A percentile compares a stretch with the other conserved stretches of the same genome.
These are phyloP conservation scores for Drechslerella coelobrocha DNA, from an alignment of 2,329 filamentous ascomycete genomes.

Conservation along the genomic window DNA sequence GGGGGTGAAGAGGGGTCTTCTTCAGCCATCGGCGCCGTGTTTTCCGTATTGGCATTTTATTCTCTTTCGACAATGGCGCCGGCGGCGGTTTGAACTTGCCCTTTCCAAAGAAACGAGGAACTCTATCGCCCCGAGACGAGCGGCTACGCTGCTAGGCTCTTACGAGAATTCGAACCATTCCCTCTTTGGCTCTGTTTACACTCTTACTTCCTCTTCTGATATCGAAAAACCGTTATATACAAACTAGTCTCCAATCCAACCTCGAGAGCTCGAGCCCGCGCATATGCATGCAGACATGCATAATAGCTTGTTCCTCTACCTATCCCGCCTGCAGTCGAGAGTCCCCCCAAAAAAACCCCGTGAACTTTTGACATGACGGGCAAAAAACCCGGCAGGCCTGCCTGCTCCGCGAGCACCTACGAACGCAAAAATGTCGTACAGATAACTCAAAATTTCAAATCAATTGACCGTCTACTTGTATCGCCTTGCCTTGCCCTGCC, in stretches of 20 bases:
- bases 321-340: background rate
- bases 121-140: background rate
- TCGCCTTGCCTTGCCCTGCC: background rate
- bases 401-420: slow-evolving; percentile 8
- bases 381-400: slow-evolving; percentile 13
- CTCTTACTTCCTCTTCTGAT: background rate
- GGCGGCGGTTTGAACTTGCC: no score
- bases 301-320: background rate
- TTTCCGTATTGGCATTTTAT: slow-evolving; percentile 46
- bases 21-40: slow-evolving; percentile 33
- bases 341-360: slow-evolving; percentile 6
- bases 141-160: background rate
- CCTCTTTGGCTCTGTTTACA: background rate
- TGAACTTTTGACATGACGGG: slow-evolving; percentile 2
- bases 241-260: background rate
- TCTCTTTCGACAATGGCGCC: slow-evolving; percentile 1
- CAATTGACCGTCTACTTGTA: background rate
- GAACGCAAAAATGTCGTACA: slow-evolving; percentile 44
- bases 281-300: slow-evolving; percentile 3
- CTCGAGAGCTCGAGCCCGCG: background rate
- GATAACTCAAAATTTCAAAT: slow-evolving; percentile 18
- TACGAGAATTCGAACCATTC: background rate
- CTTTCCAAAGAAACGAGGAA: background rate
- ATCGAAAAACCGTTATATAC: background rate
- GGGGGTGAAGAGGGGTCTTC: background rate